Base-by-base conservation (phyloP, 495 filamentous ascomycete species). In the Xylaria nigripes region DNA sequence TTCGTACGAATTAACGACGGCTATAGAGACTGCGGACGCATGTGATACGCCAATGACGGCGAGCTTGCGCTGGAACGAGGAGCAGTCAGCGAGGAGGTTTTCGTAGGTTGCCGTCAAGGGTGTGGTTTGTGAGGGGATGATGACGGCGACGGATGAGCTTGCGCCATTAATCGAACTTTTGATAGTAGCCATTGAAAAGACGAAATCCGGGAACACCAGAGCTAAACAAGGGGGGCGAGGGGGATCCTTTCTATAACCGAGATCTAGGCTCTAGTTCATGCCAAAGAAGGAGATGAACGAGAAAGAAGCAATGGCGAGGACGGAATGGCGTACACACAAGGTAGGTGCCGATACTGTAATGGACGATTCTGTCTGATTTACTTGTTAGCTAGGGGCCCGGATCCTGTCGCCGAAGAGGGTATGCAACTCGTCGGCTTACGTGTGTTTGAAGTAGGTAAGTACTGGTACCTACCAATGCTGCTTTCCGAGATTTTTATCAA, bases 1-100 rank as follows among this genome's bases (percentile, higher is more conserved):
- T 69, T 88, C 86, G 63, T 86, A 87, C 24, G 84, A 86, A 68
- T 92, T 92, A 24, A 83, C 79, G 16, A 86, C 76, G 1, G 86
- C 82, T 54, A 90, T 87, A 19, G 86, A 89, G 40, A 92, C 85
- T 22, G 87, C 81, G 10, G 79, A 75, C 41, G 77, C 72, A 36
- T 78, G 72, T 41, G 73, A 68, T 48, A 90, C 79, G 43, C 87
- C 87, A 50, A 90, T 72, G 36, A 72, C 73, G 12, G 87, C 87
- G 32, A 92, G 78, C 69, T 85, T 84, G 57, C 70, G 70, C 69
- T 90, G 87, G 69, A 90, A 89, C 22, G 73, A 67, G 47, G 70
- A 67, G 19, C 86, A 77, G 59, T 88, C 80, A 51, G 73, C 62
- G 25, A 76, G 58, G 29, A 92, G 81, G 57, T 83, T 71, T 38